Evolutionary conservation across 805 yeast species (phyloP).

Genomic region (Millerago galiae): DNA sequence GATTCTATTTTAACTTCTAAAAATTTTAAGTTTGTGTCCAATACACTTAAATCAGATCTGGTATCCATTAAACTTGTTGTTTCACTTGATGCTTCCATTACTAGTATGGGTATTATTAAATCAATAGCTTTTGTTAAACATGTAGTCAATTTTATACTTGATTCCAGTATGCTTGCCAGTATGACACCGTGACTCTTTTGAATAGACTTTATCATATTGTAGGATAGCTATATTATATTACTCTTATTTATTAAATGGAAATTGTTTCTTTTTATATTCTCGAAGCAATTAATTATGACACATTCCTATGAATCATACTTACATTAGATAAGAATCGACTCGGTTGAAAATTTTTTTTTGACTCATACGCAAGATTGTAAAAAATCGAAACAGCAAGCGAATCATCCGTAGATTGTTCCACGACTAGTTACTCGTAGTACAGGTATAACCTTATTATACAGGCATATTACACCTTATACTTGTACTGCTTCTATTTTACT

Average conservation of each 20-base stretch:
- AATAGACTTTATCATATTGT: neutral
- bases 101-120: conserved; percentile 3
- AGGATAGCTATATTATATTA: neutral
- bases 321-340: no score
- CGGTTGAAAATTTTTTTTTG: no score
- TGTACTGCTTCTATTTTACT: no score
- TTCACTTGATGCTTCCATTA: neutral
- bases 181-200: conserved; percentile 5
- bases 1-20: conserved; percentile 3
- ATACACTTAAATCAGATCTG: neutral
- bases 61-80: conserved; percentile 1
- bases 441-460: no score
- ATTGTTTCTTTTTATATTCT: neutral
- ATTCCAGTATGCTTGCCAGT: conserved; percentile 2
- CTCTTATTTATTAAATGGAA: neutral
- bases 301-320: neutral
- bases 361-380: no score
- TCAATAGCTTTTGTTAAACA: neutral
- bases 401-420: no score
- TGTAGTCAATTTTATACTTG: neutral
- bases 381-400: no score
- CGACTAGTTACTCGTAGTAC: no score
- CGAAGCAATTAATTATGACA: neutral
- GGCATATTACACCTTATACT: no score
- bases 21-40: conserved; percentile 5